Percentiles rank a stretch among this genome's conserved stretches.
Conservation (phyloP, 1,284 basidiomycete genomes). For the Cryptococcus sp. region DNA sequence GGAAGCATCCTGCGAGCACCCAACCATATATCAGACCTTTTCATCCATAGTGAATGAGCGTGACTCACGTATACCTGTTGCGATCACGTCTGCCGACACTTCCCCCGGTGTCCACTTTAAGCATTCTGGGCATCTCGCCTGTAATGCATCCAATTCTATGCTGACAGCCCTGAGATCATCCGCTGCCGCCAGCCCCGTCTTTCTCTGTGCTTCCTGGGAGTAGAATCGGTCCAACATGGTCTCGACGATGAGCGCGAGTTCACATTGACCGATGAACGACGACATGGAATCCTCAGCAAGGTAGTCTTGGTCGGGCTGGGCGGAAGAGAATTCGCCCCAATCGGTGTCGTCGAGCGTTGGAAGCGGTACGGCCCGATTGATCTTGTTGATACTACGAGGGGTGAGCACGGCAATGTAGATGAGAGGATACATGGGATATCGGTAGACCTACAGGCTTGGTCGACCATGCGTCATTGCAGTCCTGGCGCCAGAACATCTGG, state of each 20-base stretch:
- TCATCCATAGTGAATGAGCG: background rate
- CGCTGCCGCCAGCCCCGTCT: background rate
- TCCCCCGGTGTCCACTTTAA: background rate
- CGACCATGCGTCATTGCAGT: constrained; percentile 8
- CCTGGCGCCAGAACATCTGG: background rate
- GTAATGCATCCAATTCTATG: constrained; percentile 7
- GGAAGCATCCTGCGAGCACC: constrained; percentile 5
- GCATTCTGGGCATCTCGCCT: constrained; percentile 2
- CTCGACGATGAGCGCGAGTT: constrained; percentile 6
- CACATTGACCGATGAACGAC: constrained; percentile 11
- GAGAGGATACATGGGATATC: background rate
- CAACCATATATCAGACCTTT: background rate
- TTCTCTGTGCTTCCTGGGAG: constrained; percentile 7
- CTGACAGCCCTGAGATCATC: constrained; percentile 6
- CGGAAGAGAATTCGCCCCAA: constrained; percentile 9
- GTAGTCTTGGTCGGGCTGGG: constrained; percentile 3
- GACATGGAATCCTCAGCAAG: constrained; percentile 9
- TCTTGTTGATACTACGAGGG: constrained; percentile 1
- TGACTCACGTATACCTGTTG: constrained; percentile 11
- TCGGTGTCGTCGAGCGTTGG: constrained; percentile 12
- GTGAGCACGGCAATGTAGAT: background rate
- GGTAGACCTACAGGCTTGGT: constrained; percentile 6
- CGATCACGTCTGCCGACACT: background rate
- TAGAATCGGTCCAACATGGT: constrained; percentile 11
- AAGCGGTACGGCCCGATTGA: constrained; percentile 6